These are phyloP conservation scores for Ramularia endophylla DNA, from an alignment of 2,329 filamentous ascomycete species.

Conservation along the genomic window DNA sequence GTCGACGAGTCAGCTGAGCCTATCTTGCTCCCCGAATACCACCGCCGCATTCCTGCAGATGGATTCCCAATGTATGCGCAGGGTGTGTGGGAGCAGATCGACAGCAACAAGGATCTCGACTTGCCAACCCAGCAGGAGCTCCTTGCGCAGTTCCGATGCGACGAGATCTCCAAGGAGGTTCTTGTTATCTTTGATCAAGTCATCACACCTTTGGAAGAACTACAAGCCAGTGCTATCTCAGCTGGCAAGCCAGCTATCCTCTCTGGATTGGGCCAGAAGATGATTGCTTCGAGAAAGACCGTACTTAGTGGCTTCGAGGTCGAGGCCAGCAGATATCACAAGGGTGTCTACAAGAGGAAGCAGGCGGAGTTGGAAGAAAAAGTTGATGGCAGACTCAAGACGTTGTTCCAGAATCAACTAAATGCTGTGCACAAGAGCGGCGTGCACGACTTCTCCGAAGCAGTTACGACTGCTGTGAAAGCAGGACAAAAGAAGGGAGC, in stretches of 20 bases:
- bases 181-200: conserved; percentile 73
- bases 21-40: conserved; percentile 89
- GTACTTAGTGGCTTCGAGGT: conserved; percentile 79
- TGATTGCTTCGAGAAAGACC: conserved; percentile 64
- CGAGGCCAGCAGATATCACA: conserved; percentile 92
- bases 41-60: conserved; percentile 90
- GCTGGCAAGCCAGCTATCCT: conserved; percentile 70
- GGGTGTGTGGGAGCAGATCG: conserved; percentile 97
- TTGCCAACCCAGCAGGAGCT: conserved; percentile 95
- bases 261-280: conserved; percentile 65
- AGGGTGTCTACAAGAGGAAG: conserved; percentile 87
- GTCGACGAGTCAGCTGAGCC: conserved; percentile 69
- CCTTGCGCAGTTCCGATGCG: conserved; percentile 92
- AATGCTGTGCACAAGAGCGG: conserved; percentile 84
- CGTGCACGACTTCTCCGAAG: conserved; percentile 76
- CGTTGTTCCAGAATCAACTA: conserved; percentile 82
- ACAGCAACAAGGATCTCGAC: conserved; percentile 97
- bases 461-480: conserved; percentile 83
- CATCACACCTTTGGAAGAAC: conserved; percentile 79
- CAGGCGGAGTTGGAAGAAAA: conserved; percentile 77
- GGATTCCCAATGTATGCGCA: conserved; percentile 93
- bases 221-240: conserved; percentile 68
- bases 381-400: conserved; percentile 80
- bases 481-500: conserved; percentile 85
- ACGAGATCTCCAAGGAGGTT: conserved; percentile 91